Evolutionary conservation across 306 rosid genomes (phyloP), one percentile per base, ranked within the genome.

Genomic region (Carpinus fangiana): DNA sequence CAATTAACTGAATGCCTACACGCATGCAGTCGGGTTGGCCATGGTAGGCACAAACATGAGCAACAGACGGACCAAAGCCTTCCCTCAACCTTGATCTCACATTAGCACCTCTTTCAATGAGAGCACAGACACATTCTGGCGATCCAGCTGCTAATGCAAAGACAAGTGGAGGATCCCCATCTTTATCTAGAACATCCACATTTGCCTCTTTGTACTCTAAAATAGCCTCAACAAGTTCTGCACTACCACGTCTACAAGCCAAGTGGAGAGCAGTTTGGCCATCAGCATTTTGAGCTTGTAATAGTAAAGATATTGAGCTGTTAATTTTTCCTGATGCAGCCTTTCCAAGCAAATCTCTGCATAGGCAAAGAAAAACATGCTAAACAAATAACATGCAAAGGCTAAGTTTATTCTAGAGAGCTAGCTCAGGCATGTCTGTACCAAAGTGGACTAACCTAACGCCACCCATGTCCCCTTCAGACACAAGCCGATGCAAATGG

Each of bases 11-110:
- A 73, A 81, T 73, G 88, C 99, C 76, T 90, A 95, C 99, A 68
- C 86, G 93, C 99, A 95, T 95, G 84, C 99, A 95, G 90, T 95
- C 98, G 43, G 99, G 99, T 80, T 95, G 99, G 46, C 99, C 99
- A 78, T 95, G 99, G 81, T 90, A 91, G 59, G 99, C 99, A 88
- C 99, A 95, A 51, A 93, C 96, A 50, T 95, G 98, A 77, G 98
- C 98, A 79, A 93, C 91, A n/a, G 97, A 93, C 23, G 98, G 98
- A 80, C 99, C 99, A 47, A 85, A 45, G 74, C 98, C 99, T 73
- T 95, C 98, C 84, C 97, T 90, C 87, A 93, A 88, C 74, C 92
- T 83, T 61, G 98, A 91, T 82, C 82, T 84, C 81, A 93, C 99
- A 84, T 90, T 87, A 75, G 99, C 98, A 75, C 94, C 96, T 85